Evolutionary conservation across 495 filamentous ascomycete species (phyloP).

Genomic region (Trypethelium eluteriae): DNA sequence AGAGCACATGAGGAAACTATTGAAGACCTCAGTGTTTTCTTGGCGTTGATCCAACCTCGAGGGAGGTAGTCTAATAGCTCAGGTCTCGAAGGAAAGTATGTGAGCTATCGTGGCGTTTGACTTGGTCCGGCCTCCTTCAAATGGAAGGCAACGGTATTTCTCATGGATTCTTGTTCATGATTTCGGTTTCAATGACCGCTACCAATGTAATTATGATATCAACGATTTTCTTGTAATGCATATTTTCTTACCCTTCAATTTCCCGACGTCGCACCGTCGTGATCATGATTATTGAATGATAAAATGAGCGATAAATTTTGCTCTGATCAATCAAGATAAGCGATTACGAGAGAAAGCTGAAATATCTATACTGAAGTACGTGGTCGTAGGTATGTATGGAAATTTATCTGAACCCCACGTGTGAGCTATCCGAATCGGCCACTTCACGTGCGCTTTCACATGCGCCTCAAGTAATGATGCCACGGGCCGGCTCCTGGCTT

Average conservation of each 20-base stretch:
- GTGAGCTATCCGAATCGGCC: too few species aligned
- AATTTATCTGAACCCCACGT: background rate
- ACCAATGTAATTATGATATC: background rate
- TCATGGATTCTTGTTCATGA: background rate
- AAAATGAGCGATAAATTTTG: too few species aligned
- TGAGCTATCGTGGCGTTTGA: background rate
- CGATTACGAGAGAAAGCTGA: too few species aligned
- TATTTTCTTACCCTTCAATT: background rate
- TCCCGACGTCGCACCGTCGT: too few species aligned
- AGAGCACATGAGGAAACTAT: conserved; percentile 41
- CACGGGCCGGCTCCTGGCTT: background rate
- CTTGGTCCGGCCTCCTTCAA: background rate
- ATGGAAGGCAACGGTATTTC: conserved; percentile 2
- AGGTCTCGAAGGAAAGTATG: background rate
- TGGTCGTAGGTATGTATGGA: background rate
- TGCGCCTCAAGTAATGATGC: background rate
- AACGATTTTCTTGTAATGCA: conserved; percentile 8
- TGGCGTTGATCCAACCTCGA: conserved; percentile 31
- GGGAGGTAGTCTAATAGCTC: background rate
- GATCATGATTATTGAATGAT: too few species aligned
- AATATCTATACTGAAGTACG: background rate
- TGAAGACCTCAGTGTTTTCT: conserved; percentile 36
- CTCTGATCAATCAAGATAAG: too few species aligned
- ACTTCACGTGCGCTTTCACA: conserved; percentile 13
- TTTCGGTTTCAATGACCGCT: background rate